Evolutionary conservation across 495 filamentous ascomycete genomes (phyloP), one percentile per base, ranked within the genome.

Genomic region (Hyaloscypha bicolor): DNA sequence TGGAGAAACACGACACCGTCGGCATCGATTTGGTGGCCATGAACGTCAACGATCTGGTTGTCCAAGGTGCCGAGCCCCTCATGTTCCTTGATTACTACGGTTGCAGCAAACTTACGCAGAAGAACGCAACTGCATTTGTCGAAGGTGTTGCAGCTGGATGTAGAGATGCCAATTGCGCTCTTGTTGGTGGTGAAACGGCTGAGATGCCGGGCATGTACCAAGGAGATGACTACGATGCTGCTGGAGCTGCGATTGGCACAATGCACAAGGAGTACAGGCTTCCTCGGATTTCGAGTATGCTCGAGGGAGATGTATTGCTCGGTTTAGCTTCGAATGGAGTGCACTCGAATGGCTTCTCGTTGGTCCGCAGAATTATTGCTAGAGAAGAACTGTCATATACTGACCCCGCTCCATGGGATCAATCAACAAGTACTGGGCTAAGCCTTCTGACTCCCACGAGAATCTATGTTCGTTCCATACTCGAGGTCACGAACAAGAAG

Each of bases 11-110:
- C 79, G 88, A 92, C 77, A 96, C 93, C 6, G 93, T 98, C 14
- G 94, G 92, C 69, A 92, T 98, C 72, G 95, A 99, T 76, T 85
- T 99, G 14, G 96, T 98, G 2, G 95, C 95, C 69, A 98, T 98
- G 96, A 96, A 96, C 76, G 95, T 97, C 74, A 98, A 99, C 78
- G 95, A 98, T 78, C 84, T 98, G 0, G 88, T 98, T 55, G 95
- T 97, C 16, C 93, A 97, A 78, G 95, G 95, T 60, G 95, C 95
- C 1, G 90, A 94, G 75, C 92, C 95, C 11, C 82, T 97, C 73
- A 93, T 93, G 81, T 97, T 99, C 85, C 87, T 97, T 59, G 95
- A 98, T 82, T 96, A 93, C 84, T 97, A 93, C 82, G 93, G 92
- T 55, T 97, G 92, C 80, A 89, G 89, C 74, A 89, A 89, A 75